Evolutionary conservation across 2,329 filamentous ascomycete species (phyloP), one percentile per base, ranked within the genome.

Genomic region (Zarea fungicola): DNA sequence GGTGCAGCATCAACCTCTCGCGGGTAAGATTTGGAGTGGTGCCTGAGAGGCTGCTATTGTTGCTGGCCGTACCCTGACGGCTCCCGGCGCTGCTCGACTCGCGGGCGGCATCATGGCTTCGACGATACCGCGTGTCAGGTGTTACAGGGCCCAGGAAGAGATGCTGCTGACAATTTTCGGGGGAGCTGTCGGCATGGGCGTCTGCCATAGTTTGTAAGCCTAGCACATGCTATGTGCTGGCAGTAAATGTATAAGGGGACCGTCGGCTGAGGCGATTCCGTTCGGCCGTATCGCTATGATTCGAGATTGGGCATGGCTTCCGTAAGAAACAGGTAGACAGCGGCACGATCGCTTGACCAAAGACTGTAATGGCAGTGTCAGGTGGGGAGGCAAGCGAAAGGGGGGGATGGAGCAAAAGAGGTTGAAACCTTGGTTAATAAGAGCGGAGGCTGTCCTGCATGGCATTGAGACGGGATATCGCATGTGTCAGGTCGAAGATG

Each of bases 1-100:
- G 39, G 35, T 42, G n/a, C 13, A 36, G 43, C 22, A 42, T n/a
- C 48, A 55, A 26, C 40, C 55, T 50, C 42, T 47, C 54, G 40
- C 44, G 43, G 22, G 44, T 39, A 14, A 47, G 34, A n/a, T 41
- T 19, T 23, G 55, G 18, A 2, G 28, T 14, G 28, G 31, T 41
- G 19, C 22, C 49, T 18, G 29, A 32, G 23, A 39, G 35, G 43
- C 34, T 39, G 25, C 43, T 39, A n/a, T n/a, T n/a, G 25, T 19
- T 11, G 34, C 34, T 53, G 28, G 55, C 28, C 14, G 55, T 56
- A 26, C 59, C 55, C 31, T 49, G 52, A 19, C 60, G 49, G 50
- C 65, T 67, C 4, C 58, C 63, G n/a, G 62, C 55, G 13, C 59
- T 60, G 53, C 70, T 77, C 47, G 74, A 69, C 56, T 74, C 72